Evolutionary conservation across 176 grass and related monocot genomes (phyloP), one percentile per base, ranked within the genome.

Genomic region (Rhynchospora pubera): DNA sequence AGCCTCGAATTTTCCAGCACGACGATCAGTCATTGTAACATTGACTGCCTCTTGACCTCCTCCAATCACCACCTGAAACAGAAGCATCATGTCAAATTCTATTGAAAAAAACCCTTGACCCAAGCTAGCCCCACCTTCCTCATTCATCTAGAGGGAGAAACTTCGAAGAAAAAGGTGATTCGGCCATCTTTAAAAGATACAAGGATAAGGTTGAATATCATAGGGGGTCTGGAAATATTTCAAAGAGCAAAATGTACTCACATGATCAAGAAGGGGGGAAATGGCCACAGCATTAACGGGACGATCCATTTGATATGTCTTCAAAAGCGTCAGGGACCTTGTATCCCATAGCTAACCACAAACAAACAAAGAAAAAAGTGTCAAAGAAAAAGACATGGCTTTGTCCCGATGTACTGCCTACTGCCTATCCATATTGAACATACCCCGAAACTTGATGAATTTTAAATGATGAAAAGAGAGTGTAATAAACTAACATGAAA

Each of bases 211-310:
- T 24, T 65, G 9, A 74, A 84, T 56, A 53, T 28, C 14, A 55
- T 7, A 46, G 50, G 19, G n/a, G 61, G 34, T 16, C 0, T 16
- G 50, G 53, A 53, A 53, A 30, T 28, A 77, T 56, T 77, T 12
- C 13, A 62, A 73, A 55, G 22, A 26, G 10, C 8, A 57, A 76
- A 16, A 83, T 68, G 44, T 18, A 51, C 86, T 69, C 91, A 99
- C 96, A 74, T 94, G 89, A 73, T 99, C 84, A 66, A 95, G 90
- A 59, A 91, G 87, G 28, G 96, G 96, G 89, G 93, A 99, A 78
- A 99, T 90, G 61, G 93, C 93, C 18, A 88, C 90, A 80, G 96
- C 91, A 87, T 99, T 95, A 53, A 99, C 96, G 0, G 96, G 96
- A n/a, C 84, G 86, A 78, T 99, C 96, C 0, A 80, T 95, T 66